phyloP scores from a whole-genome alignment of 805 yeast species.

The Nakazawaea pomicola region DNA sequence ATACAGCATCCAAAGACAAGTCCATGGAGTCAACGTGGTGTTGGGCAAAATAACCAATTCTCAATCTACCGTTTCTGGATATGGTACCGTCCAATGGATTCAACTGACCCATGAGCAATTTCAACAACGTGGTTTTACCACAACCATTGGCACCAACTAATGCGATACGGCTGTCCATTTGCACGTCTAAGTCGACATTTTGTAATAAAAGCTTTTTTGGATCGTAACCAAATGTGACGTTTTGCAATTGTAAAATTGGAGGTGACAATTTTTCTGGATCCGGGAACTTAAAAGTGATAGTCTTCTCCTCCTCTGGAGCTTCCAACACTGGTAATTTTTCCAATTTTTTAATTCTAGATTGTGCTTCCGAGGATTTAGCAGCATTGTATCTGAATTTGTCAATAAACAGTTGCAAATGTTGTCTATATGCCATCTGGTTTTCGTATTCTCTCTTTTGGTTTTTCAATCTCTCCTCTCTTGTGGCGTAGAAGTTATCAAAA shows the following conservation, averaged over 20 bases:
- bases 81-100: constrained; percentile 76
- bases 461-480: constrained; percentile 93
- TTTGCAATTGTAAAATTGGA: constrained; percentile 84
- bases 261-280: constrained; percentile 92
- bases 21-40: constrained; percentile 99
- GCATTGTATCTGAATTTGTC: constrained; percentile 98
- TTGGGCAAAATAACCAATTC: constrained; percentile 97
- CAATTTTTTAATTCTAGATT: constrained; percentile 92
- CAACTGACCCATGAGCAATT: constrained; percentile 74
- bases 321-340: constrained; percentile 91
- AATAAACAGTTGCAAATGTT: constrained; percentile 89
- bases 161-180: constrained; percentile 92
- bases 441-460: constrained; percentile 93
- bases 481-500: constrained; percentile 88
- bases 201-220: constrained; percentile 59
- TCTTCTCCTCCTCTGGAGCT: constrained; percentile 90
- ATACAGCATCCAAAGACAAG: constrained; percentile 74
- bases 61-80: constrained; percentile 74
- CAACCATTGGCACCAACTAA: constrained; percentile 99
- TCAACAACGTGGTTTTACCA: constrained; percentile 94
- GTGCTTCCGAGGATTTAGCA: constrained; percentile 96
- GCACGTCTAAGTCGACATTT: constrained; percentile 84
- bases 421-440: constrained; percentile 92
- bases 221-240: constrained; percentile 81
- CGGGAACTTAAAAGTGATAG: constrained; percentile 83